Percentiles rank a stretch among this genome's conserved stretches.
Conservation (phyloP, 2,329 filamentous ascomycete genomes). For the Fusarium sp. region DNA sequence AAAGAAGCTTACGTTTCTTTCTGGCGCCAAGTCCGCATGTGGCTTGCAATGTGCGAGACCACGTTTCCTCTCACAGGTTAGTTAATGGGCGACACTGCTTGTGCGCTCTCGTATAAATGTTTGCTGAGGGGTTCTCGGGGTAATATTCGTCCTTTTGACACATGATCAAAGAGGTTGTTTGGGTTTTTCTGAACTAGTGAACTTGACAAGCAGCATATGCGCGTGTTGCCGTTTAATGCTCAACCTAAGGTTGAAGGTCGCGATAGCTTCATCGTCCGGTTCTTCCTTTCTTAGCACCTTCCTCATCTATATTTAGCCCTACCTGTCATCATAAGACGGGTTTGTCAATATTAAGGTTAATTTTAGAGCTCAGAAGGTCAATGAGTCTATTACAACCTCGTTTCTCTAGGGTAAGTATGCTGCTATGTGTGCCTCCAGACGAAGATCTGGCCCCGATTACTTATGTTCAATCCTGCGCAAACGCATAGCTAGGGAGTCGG, state of each 20-base stretch:
- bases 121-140: neutral
- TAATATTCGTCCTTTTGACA: neutral
- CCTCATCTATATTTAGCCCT: neutral
- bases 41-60: conserved; percentile 3
- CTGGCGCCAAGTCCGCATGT: neutral
- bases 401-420: neutral
- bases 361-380: neutral
- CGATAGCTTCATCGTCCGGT: neutral
- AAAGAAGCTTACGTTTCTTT: neutral
- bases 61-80: conserved; percentile 1
- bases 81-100: neutral
- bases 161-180: neutral
- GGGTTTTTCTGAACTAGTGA: neutral
- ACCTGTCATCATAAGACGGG: neutral
- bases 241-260: neutral
- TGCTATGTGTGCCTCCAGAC: neutral
- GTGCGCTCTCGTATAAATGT: neutral
- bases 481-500: too few species aligned
- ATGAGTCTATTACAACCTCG: neutral
- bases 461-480: too few species aligned
- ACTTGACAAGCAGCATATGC: too few species aligned
- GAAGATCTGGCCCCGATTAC: neutral
- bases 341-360: neutral
- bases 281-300: neutral
- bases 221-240: neutral